Evolutionary conservation across 2,329 filamentous ascomycete species (phyloP).

Genomic region (Alternaria viburni): DNA sequence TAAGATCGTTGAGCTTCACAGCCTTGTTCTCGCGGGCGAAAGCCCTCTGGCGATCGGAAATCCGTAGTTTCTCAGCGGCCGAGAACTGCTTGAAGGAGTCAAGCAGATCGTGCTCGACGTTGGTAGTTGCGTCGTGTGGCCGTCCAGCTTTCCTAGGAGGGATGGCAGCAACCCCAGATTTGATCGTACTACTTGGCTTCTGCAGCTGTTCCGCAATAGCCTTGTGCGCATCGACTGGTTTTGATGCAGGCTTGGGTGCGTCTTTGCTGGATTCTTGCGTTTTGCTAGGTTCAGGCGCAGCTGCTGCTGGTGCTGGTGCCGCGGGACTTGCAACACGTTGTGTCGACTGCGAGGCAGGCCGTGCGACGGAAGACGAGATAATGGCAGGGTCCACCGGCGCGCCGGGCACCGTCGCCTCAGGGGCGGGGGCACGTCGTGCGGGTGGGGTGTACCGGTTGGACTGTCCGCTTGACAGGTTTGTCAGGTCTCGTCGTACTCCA

Average conservation of each 20-base stretch:
- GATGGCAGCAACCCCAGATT: conserved; percentile 34
- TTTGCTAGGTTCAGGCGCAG: conserved; percentile 22
- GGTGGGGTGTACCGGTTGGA: conserved; percentile 87
- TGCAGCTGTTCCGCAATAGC: conserved; percentile 29
- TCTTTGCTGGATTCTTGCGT: conserved; percentile 5
- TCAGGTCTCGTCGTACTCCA: conserved; percentile 79
- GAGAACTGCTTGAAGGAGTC: conserved; percentile 71
- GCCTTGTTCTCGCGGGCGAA: conserved; percentile 77
- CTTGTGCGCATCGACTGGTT: conserved; percentile 27
- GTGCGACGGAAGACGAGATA: conserved; percentile 80
- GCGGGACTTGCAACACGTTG: conserved; percentile 31
- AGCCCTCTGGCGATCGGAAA: conserved; percentile 62
- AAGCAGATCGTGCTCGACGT: conserved; percentile 66
- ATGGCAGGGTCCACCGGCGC: conserved; percentile 87
- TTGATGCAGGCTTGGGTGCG: conserved; percentile 23
- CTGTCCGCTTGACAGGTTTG: conserved; percentile 66
- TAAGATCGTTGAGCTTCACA: conserved; percentile 89
- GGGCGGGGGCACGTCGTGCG: conserved; percentile 79
- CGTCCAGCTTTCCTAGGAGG: conserved; percentile 46
- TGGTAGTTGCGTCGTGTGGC: conserved; percentile 62
- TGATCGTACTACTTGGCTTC: conserved; percentile 39
- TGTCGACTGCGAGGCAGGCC: conserved; percentile 48
- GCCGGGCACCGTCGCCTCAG: conserved; percentile 74
- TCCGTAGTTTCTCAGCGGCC: conserved; percentile 65
- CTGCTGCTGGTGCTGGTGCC: conserved; percentile 30